Evolutionary conservation across 2,329 filamentous ascomycete genomes (phyloP), one percentile per base, ranked within the genome.

Genomic region (Chrysosporium queenslandicum): DNA sequence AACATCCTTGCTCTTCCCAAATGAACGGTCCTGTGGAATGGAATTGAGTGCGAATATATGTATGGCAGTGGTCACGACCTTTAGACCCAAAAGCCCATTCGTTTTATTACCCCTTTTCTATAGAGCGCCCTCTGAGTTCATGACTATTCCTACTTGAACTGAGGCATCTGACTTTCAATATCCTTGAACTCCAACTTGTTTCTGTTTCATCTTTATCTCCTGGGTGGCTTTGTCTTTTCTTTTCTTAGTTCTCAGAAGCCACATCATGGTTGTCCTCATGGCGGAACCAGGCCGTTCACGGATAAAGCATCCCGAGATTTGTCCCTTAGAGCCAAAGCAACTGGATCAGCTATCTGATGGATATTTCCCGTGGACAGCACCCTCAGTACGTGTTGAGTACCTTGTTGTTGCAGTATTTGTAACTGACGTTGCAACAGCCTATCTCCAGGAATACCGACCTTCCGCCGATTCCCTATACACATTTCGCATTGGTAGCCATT

Each of bases 401-500:
- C 18, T 45, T 9, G 7, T 32, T 4, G 25, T n/a, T 23, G 14
- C 4, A 39, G 23, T n/a, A n/a, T 25, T 42, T 30, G 25, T 30
- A 27, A 16, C 47, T 50, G 37, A 50, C 47, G 9, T 21, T 50
- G 8, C 21, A 18, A 45, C 40, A 51, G 49, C 30, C 49, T 27
- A 36, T 20, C 14, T 21, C 49, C 21, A 45, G 49, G 29, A 30
- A 32, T 20, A 16, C 30, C n/a, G 32, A 45, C 14, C 2, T 37
- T 3, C 40, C 39, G 11, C 20, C 29, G 18, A 23, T 53, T 46
- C 53, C 53, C 11, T 57, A 53, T 16, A 25, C 50, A 6, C 46
- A 55, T 37, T 57, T 53, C 52, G 55, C 55, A 9, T 21, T 55
- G 23, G 49, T 57, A 18, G 53, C 50, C 3, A 53, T 57, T 49